Evolutionary conservation across 768 basidiomycete genomes (phyloP).

Genomic region (Amylocystis lapponica): DNA sequence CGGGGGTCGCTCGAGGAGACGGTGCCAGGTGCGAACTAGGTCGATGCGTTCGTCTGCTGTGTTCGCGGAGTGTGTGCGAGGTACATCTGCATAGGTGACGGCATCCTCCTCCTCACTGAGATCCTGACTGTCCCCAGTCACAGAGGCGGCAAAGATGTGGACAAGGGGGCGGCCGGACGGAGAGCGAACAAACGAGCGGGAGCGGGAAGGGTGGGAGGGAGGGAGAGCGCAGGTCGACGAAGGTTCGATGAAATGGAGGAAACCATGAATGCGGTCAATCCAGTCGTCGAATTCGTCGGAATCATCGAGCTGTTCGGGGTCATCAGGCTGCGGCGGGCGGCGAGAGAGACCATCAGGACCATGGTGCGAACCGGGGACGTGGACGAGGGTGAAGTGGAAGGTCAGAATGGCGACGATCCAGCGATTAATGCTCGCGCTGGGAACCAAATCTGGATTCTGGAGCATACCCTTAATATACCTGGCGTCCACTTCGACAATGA

Average conservation of each 20-base stretch:
- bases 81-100: background rate
- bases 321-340: constrained; percentile 1
- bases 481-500: constrained; percentile 34
- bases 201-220: too few species aligned
- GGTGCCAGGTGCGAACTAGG: background rate
- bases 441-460: constrained; percentile 33
- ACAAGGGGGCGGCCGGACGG: too few species aligned
- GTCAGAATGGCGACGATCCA: constrained; percentile 38
- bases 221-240: too few species aligned
- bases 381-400: constrained; percentile 31
- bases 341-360: constrained; percentile 31
- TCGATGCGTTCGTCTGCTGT: background rate
- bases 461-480: constrained; percentile 35
- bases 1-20: background rate
- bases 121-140: background rate
- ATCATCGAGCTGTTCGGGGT: background rate
- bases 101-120: constrained; percentile 1
- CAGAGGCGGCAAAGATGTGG: background rate
- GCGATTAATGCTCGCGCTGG: constrained; percentile 33
- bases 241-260: constrained; percentile 3
- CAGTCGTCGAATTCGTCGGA: constrained; percentile 10
- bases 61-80: background rate
- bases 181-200: background rate
- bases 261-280: constrained; percentile 11
- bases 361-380: constrained; percentile 26